phyloP scores from a whole-genome alignment of 225 moss, liverwort and hornwort genomes.

The Rhytidiadelphus loreus region DNA sequence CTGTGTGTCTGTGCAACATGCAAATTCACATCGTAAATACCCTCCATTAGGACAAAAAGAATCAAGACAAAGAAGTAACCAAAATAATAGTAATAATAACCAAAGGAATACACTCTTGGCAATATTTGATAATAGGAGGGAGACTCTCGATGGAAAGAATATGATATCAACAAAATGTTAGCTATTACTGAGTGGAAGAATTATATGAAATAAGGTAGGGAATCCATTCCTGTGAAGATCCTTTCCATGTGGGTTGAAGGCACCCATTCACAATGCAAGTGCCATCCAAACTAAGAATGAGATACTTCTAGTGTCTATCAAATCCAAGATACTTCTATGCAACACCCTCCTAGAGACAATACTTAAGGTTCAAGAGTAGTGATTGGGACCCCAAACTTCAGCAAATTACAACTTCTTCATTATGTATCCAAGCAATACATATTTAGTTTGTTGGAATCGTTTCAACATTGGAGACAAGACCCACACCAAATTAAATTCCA shows the following conservation, averaged over 20 bases:
- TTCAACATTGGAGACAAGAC: background rate
- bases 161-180: background rate
- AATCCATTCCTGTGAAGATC: background rate
- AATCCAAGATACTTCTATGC: background rate
- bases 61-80: background rate
- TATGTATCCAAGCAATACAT: background rate
- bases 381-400: background rate
- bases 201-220: background rate
- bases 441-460: background rate
- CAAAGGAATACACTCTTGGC: background rate
- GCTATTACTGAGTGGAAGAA: background rate
- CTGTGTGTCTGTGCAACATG: conserved; percentile 44
- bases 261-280: background rate
- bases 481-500: background rate
- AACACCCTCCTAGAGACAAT: background rate
- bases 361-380: background rate
- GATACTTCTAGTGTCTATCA: background rate
- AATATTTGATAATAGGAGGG: background rate
- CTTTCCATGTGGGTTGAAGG: background rate
- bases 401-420: background rate
- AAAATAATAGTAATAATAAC: background rate
- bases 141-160: background rate
- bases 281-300: background rate
- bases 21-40: background rate
- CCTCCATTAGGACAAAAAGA: background rate